Evolutionary conservation across 495 filamentous ascomycete genomes (phyloP).

Genomic region (Trypethelium eluteriae): DNA sequence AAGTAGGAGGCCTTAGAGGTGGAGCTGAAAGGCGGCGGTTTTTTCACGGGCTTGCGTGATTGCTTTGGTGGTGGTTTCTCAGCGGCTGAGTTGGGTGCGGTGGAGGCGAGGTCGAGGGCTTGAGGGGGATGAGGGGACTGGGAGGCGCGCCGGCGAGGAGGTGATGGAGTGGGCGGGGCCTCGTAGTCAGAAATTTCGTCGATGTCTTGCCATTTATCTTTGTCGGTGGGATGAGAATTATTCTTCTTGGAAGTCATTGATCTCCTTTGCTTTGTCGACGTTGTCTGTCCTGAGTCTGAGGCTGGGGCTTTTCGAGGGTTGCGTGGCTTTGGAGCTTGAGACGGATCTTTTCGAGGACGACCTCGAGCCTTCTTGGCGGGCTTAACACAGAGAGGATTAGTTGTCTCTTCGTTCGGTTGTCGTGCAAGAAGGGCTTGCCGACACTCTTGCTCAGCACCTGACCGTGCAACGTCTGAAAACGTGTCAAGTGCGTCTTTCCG

Average conservation of each 20-base stretch:
- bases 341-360: constrained; percentile 26
- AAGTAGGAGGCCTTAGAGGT: not conserved
- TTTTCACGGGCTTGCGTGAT: not conserved
- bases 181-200: constrained; percentile 37
- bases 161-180: constrained; percentile 27
- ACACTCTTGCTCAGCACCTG: no score
- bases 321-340: constrained; percentile 9
- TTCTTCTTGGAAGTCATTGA: constrained; percentile 2
- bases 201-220: constrained; percentile 24
- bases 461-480: no score
- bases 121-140: constrained; percentile 17
- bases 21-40: not conserved
- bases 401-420: not conserved
- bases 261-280: not conserved
- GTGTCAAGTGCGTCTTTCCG: no score
- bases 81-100: not conserved
- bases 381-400: not conserved
- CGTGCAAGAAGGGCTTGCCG: no score
- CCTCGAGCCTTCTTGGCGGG: constrained; percentile 20
- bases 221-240: constrained; percentile 10
- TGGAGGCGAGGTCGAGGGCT: constrained; percentile 17
- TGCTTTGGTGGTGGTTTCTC: no score
- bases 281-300: not conserved
- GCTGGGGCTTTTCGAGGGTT: constrained; percentile 14
- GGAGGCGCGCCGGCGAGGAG: constrained; percentile 27